Percentiles rank a stretch among this genome's conserved stretches.
phyloP scores from a whole-genome alignment of 352 stramenopile genomes.

The Phytophthora meadii region DNA sequence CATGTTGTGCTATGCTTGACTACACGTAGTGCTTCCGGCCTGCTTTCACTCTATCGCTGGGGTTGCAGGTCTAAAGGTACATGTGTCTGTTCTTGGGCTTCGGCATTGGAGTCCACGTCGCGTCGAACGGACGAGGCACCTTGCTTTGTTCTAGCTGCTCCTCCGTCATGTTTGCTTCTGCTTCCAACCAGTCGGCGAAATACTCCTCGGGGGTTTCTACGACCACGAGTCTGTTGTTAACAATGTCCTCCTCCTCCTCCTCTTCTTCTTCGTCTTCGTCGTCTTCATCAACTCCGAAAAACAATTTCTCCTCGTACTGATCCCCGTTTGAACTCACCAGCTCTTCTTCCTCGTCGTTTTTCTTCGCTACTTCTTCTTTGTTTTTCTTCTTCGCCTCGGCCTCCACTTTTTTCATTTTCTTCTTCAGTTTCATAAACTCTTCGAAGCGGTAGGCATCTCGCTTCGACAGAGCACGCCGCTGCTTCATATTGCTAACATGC shows the following conservation, averaged over 20 bases:
- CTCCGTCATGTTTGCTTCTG: conserved; percentile 42
- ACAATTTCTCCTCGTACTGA: conserved; percentile 34
- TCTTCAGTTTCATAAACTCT: conserved; percentile 47
- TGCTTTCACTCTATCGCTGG: conserved; percentile 29
- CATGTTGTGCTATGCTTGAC: conserved; percentile 21
- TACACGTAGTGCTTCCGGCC: conserved; percentile 20
- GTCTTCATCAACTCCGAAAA: conserved; percentile 36
- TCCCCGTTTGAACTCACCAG: conserved; percentile 28
- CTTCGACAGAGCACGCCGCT: conserved; percentile 48
- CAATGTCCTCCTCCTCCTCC: conserved; percentile 38
- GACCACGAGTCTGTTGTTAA: conserved; percentile 26
- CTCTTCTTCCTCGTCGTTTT: conserved; percentile 29
- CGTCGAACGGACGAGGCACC: conserved; percentile 70
- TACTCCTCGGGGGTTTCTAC: conserved; percentile 46
- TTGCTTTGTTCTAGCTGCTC: conserved; percentile 48
- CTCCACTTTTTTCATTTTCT: conserved; percentile 29
- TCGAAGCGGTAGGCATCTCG: conserved; percentile 54
- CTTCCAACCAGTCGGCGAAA: conserved; percentile 55
- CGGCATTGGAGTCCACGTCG: conserved; percentile 70
- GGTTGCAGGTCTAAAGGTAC: conserved; percentile 62
- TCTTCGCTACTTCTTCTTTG: conserved; percentile 17
- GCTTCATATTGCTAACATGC: conserved; percentile 64
- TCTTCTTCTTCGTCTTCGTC: conserved; percentile 35
- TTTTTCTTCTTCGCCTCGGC: conserved; percentile 18
- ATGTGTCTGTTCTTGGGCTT: conserved; percentile 79